These are phyloP conservation scores for Colletotrichum sp. DNA, from an alignment of 2,329 filamentous ascomycete genomes.

Conservation along the genomic window DNA sequence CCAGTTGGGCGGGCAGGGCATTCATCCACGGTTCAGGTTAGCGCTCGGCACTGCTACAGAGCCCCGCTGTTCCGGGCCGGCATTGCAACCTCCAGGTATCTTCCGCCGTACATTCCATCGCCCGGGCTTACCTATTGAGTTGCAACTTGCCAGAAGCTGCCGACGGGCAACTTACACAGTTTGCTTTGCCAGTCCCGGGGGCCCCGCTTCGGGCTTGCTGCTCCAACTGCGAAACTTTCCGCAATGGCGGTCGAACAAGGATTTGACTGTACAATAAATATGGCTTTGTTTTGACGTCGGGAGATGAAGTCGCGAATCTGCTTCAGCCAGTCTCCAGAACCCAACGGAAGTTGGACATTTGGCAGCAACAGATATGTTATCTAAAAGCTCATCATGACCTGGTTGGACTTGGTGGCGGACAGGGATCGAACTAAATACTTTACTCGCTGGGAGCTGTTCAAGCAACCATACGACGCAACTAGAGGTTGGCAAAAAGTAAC, in stretches of 20 bases:
- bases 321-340: background rate
- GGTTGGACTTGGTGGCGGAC: background rate
- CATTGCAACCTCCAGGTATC: background rate
- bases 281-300: background rate
- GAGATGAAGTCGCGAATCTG: too few species aligned
- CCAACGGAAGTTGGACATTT: background rate
- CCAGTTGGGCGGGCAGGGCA: background rate
- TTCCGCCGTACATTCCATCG: background rate
- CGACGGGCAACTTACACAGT: background rate
- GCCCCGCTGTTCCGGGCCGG: background rate
- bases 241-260: background rate
- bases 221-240: background rate
- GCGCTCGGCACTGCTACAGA: background rate
- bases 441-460: background rate
- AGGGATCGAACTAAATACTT: too few species aligned
- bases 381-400: background rate
- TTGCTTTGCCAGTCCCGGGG: background rate
- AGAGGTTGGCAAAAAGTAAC: background rate
- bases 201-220: background rate
- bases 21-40: background rate
- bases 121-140: background rate
- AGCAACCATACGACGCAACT: background rate
- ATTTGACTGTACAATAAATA: background rate
- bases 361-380: background rate
- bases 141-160: background rate